Evolutionary conservation across 2,329 filamentous ascomycete genomes (phyloP).

Genomic region (Oidium heveae): DNA sequence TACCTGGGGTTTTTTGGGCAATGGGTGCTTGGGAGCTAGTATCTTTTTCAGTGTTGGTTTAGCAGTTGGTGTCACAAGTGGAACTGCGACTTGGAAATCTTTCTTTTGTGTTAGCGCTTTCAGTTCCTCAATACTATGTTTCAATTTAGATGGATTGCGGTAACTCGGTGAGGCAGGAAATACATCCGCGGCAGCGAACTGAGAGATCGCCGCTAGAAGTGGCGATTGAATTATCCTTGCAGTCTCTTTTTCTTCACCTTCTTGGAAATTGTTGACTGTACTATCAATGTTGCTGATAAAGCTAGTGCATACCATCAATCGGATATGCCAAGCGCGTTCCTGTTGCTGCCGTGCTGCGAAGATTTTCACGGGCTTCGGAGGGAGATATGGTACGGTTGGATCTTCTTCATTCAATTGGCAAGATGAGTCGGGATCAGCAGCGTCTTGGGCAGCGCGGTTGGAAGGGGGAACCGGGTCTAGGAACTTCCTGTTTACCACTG

Average conservation of each 20-base stretch:
- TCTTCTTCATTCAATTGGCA: neutral
- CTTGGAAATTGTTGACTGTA: neutral
- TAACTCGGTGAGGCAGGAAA: neutral
- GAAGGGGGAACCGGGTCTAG: neutral
- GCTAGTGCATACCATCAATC: neutral
- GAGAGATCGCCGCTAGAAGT: neutral
- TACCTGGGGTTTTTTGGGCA: neutral
- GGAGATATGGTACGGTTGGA: neutral
- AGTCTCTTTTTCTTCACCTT: neutral
- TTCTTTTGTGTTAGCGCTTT: neutral
- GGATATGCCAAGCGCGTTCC: neutral
- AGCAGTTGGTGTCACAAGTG: neutral
- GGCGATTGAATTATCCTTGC: neutral
- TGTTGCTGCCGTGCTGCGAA: neutral
- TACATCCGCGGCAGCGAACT: neutral
- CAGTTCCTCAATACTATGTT: neutral
- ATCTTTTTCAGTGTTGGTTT: neutral
- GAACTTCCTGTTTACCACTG: too few relatives aligned
- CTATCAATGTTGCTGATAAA: neutral
- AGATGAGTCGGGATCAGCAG: neutral
- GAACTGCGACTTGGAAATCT: neutral
- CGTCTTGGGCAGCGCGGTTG: neutral
- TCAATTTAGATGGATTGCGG: neutral
- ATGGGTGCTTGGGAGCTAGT: neutral
- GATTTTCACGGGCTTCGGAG: neutral